These are phyloP conservation scores for Eucalyptus coolabah DNA, from an alignment of 345 rosid species.

Conservation along the genomic window DNA sequence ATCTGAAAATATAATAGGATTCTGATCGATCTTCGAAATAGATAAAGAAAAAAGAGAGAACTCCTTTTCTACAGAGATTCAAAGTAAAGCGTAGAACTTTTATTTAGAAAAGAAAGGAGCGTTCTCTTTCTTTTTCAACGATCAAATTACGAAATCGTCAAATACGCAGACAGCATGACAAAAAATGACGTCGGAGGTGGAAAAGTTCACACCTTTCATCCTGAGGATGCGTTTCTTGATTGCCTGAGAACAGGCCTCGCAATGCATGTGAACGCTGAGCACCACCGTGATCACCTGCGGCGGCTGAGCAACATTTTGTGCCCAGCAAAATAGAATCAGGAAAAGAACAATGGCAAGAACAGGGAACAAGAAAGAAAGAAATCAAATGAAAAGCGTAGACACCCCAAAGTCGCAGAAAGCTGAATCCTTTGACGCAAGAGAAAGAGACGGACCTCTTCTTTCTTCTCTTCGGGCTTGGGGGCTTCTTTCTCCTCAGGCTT, in stretches of 20 bases:
- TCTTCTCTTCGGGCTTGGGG: conserved; percentile 40
- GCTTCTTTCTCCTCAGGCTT: conserved; percentile 34
- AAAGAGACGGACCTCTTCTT: conserved; percentile 47
- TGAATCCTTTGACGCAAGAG: not conserved
- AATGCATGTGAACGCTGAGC: conserved; percentile 81
- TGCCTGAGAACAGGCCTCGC: conserved; percentile 85
- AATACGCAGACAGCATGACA: not conserved
- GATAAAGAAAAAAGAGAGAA: not conserved
- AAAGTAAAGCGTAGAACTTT: not conserved
- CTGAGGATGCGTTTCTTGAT: conserved; percentile 80
- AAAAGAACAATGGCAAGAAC: not conserved
- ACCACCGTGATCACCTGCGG: conserved; percentile 57
- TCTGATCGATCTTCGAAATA: not conserved
- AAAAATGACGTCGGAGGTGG: not conserved
- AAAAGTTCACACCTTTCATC: conserved; percentile 55
- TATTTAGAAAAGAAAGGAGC: not conserved
- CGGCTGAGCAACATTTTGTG: conserved; percentile 12
- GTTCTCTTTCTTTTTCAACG: not conserved
- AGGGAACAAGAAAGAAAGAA: not conserved
- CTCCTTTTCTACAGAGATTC: not conserved
- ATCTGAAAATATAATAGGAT: not conserved
- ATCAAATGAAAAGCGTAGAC: not conserved
- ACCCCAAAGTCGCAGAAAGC: not conserved
- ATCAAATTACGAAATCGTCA: not conserved
- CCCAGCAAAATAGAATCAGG: not conserved